These are phyloP conservation scores for Kregervanrija fluxuum DNA, from an alignment of 805 yeast species.

Conservation along the genomic window DNA sequence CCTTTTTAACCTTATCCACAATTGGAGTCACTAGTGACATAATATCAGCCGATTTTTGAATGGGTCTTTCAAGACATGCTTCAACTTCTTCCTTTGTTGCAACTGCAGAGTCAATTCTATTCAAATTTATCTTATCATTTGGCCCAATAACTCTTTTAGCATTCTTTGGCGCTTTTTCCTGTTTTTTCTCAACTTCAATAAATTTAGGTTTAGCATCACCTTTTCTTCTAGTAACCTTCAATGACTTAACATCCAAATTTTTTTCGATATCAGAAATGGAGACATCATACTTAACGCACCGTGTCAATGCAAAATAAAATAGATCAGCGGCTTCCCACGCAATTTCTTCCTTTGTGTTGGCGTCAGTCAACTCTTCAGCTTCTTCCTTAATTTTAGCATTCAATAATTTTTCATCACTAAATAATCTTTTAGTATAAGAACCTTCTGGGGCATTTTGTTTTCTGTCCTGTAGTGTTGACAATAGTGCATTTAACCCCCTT, in stretches of 20 bases:
- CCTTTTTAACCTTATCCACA: constrained; percentile 62
- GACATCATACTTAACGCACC: constrained; percentile 66
- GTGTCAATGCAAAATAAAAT: constrained; percentile 46
- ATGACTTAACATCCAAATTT: constrained; percentile 74
- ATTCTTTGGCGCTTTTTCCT: constrained; percentile 12
- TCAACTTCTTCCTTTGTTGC: constrained; percentile 39
- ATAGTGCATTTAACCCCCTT: constrained; percentile 61
- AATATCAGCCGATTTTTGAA: constrained; percentile 85
- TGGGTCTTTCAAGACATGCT: constrained; percentile 82
- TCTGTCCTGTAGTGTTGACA: constrained; percentile 58
- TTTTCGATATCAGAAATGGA: constrained; percentile 72
- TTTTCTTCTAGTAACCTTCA: constrained; percentile 84
- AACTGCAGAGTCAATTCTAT: constrained; percentile 37
- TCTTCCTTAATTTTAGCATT: constrained; percentile 90
- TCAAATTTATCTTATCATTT: constrained; percentile 40
- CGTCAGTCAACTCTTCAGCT: constrained; percentile 92
- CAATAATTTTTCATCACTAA: constrained; percentile 67
- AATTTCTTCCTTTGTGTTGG: constrained; percentile 54
- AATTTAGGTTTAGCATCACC: constrained; percentile 94
- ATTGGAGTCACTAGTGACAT: constrained; percentile 92
- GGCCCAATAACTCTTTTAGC: constrained; percentile 22
- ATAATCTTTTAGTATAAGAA: constrained; percentile 88
- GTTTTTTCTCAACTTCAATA: constrained; percentile 22
- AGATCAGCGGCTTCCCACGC: constrained; percentile 98
- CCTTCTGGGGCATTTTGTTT: constrained; percentile 72